phyloP scores from a whole-genome alignment of 176 grass and related monocot genomes.

The Ensete glaucum region DNA sequence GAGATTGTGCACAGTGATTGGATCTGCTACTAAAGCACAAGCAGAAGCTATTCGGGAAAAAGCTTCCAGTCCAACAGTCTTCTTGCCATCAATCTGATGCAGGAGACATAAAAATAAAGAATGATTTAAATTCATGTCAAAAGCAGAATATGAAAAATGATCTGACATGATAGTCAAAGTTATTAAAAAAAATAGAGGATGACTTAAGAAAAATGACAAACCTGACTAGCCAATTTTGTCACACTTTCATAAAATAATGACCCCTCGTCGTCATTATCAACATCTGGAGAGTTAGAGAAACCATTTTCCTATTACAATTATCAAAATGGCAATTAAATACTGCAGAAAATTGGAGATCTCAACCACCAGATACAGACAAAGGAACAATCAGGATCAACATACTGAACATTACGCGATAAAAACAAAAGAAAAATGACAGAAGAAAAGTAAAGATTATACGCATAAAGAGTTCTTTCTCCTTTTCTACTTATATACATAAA shows the following conservation, averaged over 20 bases:
- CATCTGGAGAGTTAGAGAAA: conserved; percentile 25
- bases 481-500: too few relatives aligned
- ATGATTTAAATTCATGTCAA: background rate
- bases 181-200: conserved; percentile 1
- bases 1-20: conserved; percentile 80
- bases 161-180: background rate
- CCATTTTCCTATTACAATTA: conserved; percentile 33
- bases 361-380: background rate
- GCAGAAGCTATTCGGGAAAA: conserved; percentile 72
- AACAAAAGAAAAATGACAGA: background rate
- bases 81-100: conserved; percentile 64
- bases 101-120: conserved; percentile 18
- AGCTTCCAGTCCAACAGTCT: conserved; percentile 66
- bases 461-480: background rate
- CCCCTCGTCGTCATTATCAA: conserved; percentile 52
- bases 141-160: background rate
- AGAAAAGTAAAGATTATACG: background rate
- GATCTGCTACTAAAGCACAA: conserved; percentile 63
- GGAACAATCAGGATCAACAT: background rate
- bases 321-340: background rate
- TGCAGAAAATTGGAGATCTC: background rate
- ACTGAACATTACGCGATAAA: background rate
- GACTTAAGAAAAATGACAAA: background rate
- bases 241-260: conserved; percentile 85
- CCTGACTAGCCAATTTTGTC: conserved; percentile 85